These are phyloP conservation scores for Pythium folliculosum DNA, from an alignment of 352 stramenopile species.

Conservation along the genomic window DNA sequence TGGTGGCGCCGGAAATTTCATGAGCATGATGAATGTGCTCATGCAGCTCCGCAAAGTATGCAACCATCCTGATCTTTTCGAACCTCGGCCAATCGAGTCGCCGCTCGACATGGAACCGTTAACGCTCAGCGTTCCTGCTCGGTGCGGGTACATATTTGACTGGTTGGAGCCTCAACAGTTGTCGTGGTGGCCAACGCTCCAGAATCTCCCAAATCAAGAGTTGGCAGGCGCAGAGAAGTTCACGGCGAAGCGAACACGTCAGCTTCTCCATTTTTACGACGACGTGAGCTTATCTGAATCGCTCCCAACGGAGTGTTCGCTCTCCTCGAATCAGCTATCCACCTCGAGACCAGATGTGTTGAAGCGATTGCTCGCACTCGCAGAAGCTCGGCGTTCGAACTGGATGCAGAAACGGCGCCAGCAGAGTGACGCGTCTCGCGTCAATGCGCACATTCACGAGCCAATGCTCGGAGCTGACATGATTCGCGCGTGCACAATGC, in stretches of 20 bases:
- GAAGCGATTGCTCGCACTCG: constrained; percentile 8
- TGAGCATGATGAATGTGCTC: constrained; percentile 99
- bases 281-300: constrained; percentile 21
- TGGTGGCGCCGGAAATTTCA: constrained; percentile 86
- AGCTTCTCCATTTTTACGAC: constrained; percentile 23
- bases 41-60: constrained; percentile 98
- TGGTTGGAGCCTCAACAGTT: constrained; percentile 28
- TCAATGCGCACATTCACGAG: constrained; percentile 24
- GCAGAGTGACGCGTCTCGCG: not conserved
- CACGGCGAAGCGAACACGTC: not conserved
- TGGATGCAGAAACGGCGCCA: constrained; percentile 16
- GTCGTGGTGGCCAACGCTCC: constrained; percentile 36
- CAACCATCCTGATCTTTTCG: constrained; percentile 99
- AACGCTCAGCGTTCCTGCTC: constrained; percentile 32
- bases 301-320: constrained; percentile 12
- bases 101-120: constrained; percentile 86
- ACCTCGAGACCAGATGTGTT: constrained; percentile 13
- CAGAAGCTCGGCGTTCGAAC: constrained; percentile 3
- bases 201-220: constrained; percentile 52
- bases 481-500: constrained; percentile 49
- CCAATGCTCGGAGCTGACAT: constrained; percentile 54
- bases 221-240: constrained; percentile 22
- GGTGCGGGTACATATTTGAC: constrained; percentile 50
- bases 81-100: constrained; percentile 94
- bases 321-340: not conserved